A percentile compares a stretch with the other conserved stretches of the same genome.
Evolutionary conservation across 2,329 filamentous ascomycete species (phyloP).

Genomic region (Apiospora saccharicola): DNA sequence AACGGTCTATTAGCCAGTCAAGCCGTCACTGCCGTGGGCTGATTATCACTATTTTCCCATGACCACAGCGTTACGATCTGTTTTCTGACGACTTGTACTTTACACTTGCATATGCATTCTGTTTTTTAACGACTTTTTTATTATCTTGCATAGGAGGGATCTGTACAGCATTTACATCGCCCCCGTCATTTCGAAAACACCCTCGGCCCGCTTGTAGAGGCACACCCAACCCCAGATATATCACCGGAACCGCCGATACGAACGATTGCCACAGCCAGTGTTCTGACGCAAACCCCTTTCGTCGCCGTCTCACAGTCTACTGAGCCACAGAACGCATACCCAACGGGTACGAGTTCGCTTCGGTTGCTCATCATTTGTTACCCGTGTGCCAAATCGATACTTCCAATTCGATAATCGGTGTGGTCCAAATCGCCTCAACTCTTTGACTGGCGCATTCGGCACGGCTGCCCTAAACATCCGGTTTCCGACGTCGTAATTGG

Average conservation of each 20-base stretch:
- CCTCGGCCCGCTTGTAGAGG: background rate
- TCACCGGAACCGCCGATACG: slow-evolving; percentile 16
- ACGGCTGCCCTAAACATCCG: background rate
- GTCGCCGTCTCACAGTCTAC: background rate
- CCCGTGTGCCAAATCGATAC: slow-evolving; percentile 9
- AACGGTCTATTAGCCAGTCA: slow-evolving; percentile 2
- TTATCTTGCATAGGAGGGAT: slow-evolving; percentile 15
- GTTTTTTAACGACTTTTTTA: background rate
- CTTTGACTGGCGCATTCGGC: background rate
- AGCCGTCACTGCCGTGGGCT: slow-evolving; percentile 6
- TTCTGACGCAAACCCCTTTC: background rate
- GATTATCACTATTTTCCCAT: slow-evolving; percentile 10
- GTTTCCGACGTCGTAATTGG: background rate
- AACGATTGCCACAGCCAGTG: slow-evolving; percentile 13
- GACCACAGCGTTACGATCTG: slow-evolving; percentile 18
- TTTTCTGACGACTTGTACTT: slow-evolving; percentile 13
- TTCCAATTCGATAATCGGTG: background rate
- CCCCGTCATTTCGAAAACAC: slow-evolving; percentile 8
- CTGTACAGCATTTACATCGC: slow-evolving; percentile 15
- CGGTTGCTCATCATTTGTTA: background rate
- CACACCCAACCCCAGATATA: background rate
- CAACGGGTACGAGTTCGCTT: background rate
- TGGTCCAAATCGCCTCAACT: slow-evolving; percentile 1
- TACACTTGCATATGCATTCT: slow-evolving; percentile 13
- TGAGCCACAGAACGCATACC: slow-evolving; percentile 16